phyloP scores from a whole-genome alignment of 2,329 filamentous ascomycete genomes.

The Coniochaeta sp. region DNA sequence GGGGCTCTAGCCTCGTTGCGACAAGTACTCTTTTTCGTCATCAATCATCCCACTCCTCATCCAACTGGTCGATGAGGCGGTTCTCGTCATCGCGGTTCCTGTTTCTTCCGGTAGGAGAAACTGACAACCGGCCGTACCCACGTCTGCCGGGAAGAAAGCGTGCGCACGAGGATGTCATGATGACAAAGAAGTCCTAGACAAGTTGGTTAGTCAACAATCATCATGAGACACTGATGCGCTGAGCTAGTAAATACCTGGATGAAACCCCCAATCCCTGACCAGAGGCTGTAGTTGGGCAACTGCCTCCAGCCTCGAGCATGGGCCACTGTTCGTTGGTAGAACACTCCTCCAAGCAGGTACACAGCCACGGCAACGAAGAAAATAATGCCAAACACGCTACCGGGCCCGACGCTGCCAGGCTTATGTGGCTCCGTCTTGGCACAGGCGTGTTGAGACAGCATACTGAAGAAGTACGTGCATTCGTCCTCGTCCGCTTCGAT shows the following conservation, averaged over 20 bases:
- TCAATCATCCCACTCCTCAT: slow-evolving; percentile 92
- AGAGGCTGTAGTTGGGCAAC: slow-evolving; percentile 87
- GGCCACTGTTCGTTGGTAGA: slow-evolving; percentile 91
- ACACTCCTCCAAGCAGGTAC: slow-evolving; percentile 86
- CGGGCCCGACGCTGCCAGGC: slow-evolving; percentile 61
- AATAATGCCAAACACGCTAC: slow-evolving; percentile 85
- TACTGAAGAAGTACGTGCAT: slow-evolving; percentile 94
- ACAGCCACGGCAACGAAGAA: slow-evolving; percentile 68
- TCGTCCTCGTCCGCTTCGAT: slow-evolving; percentile 78
- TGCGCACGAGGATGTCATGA: slow-evolving; percentile 61
- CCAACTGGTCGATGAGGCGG: slow-evolving; percentile 86
- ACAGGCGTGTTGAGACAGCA: slow-evolving; percentile 79
- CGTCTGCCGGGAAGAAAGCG: slow-evolving; percentile 56
- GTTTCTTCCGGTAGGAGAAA: slow-evolving; percentile 40
- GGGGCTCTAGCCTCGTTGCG: not conserved
- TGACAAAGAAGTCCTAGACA: slow-evolving; percentile 56
- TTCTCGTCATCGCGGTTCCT: slow-evolving; percentile 75
- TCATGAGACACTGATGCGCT: not conserved
- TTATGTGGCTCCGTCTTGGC: slow-evolving; percentile 60
- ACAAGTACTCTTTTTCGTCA: not conserved
- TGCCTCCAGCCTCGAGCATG: slow-evolving; percentile 94
- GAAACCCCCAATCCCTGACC: slow-evolving; percentile 82
- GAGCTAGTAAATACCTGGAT: slow-evolving; percentile 56
- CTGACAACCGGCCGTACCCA: slow-evolving; percentile 60
- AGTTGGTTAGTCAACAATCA: slow-evolving; percentile 3